These are phyloP conservation scores for Annulohypoxylon moriforme DNA, from an alignment of 495 filamentous ascomycete species.

Conservation along the genomic window DNA sequence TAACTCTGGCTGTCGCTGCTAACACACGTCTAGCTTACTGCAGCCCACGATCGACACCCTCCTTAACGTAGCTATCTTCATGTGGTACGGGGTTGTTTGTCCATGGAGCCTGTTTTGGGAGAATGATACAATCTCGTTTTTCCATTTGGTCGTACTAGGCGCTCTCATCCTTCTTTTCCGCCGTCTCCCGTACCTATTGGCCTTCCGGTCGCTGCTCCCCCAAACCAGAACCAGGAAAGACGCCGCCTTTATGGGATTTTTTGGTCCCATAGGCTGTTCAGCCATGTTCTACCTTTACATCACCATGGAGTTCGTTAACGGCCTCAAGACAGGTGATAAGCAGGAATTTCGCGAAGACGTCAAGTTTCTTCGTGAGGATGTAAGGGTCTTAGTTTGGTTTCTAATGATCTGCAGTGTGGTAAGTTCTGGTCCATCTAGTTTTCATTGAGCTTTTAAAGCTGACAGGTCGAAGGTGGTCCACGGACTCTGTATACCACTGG, in stretches of 20 bases:
- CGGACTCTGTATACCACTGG: slow-evolving; percentile 82
- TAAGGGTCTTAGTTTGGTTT: slow-evolving; percentile 84
- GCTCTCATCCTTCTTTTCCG: slow-evolving; percentile 81
- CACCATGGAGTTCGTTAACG: slow-evolving; percentile 72
- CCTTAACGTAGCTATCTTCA: slow-evolving; percentile 17
- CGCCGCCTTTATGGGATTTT: slow-evolving; percentile 87
- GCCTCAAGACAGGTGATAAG: slow-evolving; percentile 61
- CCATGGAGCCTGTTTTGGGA: slow-evolving; percentile 60
- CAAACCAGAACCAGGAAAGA: slow-evolving; percentile 72
- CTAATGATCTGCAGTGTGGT: slow-evolving; percentile 85
- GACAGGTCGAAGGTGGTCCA: slow-evolving; percentile 72
- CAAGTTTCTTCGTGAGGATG: slow-evolving; percentile 66
- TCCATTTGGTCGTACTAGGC: slow-evolving; percentile 77
- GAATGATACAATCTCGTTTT: slow-evolving; percentile 77
- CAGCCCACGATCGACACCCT: slow-evolving; percentile 23
- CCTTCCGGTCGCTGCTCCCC: slow-evolving; percentile 76
- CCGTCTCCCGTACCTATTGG: slow-evolving; percentile 79
- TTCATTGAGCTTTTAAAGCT: neutral
- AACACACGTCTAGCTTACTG: neutral
- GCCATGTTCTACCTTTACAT: slow-evolving; percentile 90
- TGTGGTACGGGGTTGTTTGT: slow-evolving; percentile 18
- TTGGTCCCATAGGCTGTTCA: slow-evolving; percentile 92
- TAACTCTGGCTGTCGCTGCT: neutral
- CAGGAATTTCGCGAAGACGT: slow-evolving; percentile 74
- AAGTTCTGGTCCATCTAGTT: slow-evolving; percentile 49